A percentile compares a stretch with the other conserved stretches of the same genome.
These are phyloP conservation scores for Neurospora tetraspora DNA, from an alignment of 495 filamentous ascomycete species.

Conservation along the genomic window DNA sequence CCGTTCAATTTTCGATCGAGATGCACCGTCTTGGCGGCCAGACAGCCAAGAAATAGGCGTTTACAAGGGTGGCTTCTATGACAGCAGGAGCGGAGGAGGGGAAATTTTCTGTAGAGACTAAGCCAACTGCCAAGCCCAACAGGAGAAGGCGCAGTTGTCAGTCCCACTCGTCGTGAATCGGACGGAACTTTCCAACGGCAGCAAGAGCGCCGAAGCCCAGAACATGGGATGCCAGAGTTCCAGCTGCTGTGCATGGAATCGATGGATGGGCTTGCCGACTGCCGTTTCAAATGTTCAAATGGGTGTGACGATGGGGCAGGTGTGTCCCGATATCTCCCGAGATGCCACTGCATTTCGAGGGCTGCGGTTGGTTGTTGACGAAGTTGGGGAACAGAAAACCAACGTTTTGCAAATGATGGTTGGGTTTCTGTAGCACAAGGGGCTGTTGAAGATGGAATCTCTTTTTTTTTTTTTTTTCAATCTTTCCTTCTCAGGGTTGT, in stretches of 20 bases:
- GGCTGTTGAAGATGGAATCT: neutral
- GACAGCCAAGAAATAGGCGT: neutral
- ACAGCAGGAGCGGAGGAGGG: neutral
- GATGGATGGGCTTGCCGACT: neutral
- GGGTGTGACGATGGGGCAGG: constrained; percentile 3
- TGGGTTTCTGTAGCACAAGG: neutral
- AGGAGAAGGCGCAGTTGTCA: neutral
- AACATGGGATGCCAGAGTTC: neutral
- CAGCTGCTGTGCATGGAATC: neutral
- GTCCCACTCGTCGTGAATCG: no score
- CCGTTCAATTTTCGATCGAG: neutral
- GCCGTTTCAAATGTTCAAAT: neutral
- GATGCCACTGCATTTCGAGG: neutral
- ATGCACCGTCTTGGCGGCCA: neutral
- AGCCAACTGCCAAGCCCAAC: neutral
- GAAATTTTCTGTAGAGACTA: neutral
- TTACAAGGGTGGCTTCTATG: neutral
- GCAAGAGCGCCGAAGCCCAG: neutral
- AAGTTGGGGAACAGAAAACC: neutral
- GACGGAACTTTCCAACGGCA: neutral
- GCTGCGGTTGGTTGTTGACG: neutral
- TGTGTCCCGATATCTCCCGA: constrained; percentile 11
- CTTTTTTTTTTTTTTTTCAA: neutral
- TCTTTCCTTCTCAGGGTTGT: neutral
- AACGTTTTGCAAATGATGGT: neutral